These are phyloP conservation scores for Globisporangium yorkense DNA, from an alignment of 352 stramenopile species.

Conservation along the genomic window DNA sequence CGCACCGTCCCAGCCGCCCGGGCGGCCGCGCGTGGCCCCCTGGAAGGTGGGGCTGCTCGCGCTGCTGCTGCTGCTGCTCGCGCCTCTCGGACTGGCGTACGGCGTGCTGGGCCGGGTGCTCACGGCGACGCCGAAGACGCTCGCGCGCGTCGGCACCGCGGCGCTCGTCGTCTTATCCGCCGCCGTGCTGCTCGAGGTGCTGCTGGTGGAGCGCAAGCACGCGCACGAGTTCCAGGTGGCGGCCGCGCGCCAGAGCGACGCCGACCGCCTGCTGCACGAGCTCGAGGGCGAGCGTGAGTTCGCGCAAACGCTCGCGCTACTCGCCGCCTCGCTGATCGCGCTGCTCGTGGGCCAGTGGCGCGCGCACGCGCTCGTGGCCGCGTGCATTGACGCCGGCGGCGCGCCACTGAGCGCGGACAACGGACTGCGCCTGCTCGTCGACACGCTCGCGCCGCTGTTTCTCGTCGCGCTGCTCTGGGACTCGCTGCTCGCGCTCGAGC, in stretches of 20 bases:
- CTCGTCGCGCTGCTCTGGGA: constrained; percentile 24
- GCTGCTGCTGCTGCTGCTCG: constrained; percentile 22
- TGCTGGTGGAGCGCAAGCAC: constrained; percentile 11
- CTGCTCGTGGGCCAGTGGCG: constrained; percentile 43
- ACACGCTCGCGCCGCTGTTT: constrained; percentile 20
- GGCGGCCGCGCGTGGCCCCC: constrained; percentile 13
- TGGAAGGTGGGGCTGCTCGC: constrained; percentile 22
- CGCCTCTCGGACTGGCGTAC: constrained; percentile 38
- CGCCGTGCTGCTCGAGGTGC: constrained; percentile 17
- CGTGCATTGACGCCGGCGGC: constrained; percentile 19
- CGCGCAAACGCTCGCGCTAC: constrained; percentile 6
- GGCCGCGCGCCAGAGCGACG: constrained; percentile 4
- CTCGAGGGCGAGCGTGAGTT: constrained; percentile 5
- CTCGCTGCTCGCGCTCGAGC: constrained; percentile 20
- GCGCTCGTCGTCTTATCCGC: constrained; percentile 16
- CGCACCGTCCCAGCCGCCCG: background rate
- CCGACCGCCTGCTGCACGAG: constrained; percentile 4
- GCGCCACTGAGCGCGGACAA: constrained; percentile 14
- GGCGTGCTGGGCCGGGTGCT: constrained; percentile 34
- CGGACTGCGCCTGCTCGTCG: constrained; percentile 18
- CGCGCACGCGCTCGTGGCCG: constrained; percentile 33
- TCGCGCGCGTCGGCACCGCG: constrained; percentile 19
- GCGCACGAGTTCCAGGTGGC: constrained; percentile 2
- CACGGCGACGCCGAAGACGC: constrained; percentile 19
- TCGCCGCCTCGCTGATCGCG: constrained; percentile 17